These are phyloP conservation scores for Phytopythium delawarense DNA, from an alignment of 352 stramenopile genomes.

Conservation along the genomic window DNA sequence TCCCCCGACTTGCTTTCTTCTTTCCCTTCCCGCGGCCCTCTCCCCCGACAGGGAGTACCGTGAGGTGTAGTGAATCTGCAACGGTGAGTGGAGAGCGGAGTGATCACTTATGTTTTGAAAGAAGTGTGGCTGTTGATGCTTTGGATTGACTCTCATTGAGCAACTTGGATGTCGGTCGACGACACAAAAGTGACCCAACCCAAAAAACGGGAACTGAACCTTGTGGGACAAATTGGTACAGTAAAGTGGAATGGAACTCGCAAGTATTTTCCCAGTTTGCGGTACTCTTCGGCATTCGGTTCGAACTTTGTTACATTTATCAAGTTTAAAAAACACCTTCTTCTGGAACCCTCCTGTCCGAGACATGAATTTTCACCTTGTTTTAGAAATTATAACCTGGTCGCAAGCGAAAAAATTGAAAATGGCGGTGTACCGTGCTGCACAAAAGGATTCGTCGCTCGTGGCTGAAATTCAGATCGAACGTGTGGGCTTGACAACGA, in stretches of 20 bases:
- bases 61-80: no score
- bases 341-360: neutral
- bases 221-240: no score
- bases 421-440: neutral
- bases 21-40: no score
- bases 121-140: neutral
- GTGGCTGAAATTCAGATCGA: no score
- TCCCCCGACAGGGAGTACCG: no score
- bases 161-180: neutral
- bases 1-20: no score
- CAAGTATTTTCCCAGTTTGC: neutral
- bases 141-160: neutral
- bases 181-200: neutral
- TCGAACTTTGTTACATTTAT: neutral
- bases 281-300: neutral
- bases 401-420: neutral
- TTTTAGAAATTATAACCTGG: neutral
- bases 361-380: neutral
- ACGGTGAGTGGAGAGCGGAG: no score
- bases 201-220: slow-evolving; percentile 1
- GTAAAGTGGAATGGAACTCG: neutral
- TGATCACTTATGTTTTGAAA: no score
- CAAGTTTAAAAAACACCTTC: neutral
- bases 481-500: no score
- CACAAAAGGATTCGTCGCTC: no score